Base-by-base conservation (phyloP, 2,329 filamentous ascomycete genomes). In the Aspergillus pseudoterreus region DNA sequence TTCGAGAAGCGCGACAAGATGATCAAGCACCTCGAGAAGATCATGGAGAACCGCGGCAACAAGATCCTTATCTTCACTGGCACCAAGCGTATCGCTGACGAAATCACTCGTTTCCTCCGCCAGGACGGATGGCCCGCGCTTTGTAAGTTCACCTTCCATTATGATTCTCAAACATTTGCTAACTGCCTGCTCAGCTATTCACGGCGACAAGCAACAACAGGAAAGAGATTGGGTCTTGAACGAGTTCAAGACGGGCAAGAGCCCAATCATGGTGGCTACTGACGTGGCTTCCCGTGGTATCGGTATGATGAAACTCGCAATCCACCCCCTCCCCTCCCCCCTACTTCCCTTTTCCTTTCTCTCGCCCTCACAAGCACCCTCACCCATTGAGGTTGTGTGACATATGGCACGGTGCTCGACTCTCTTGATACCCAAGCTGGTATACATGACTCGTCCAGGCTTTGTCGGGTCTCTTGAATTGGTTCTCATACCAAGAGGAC, bases 211-310 rank as follows among this genome's bases (percentile, higher is more conserved):
- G 82, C 92, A 96, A 73, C 94, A 99, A 72, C 96, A 96, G 76
- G 94, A 99, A 80, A 92, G 94, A 80, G 94, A 97, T 75, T 97
- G 94, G 91, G 94, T 97, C 67, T 82, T 99, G 71, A 95, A 97
- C 75, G 92, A 97, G 76, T 99, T 99, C 85, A 99, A 97, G 86
- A 90, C 89, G 61, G 92, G 91, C 78, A 96, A 97, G 82, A 96
- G 91, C 79, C 94, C 94, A 72, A 95, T 99, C 85, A 96, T 99
- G 92, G 94, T 99, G 79, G 94, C 94, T 78, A 99, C 94, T 62
- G 94, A 97, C 71, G 94, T 99, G 78, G 94, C 94, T 78, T 97
- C 94, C 72, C 94, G 94, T 92, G 94, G 94, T 90, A 96, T 99
- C 79, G 94, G 94, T 96, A 95, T 95, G 91, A 92, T 88, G 84